Evolutionary conservation across 495 filamentous ascomycete genomes (phyloP).

Genomic region (Daldinia childiae): DNA sequence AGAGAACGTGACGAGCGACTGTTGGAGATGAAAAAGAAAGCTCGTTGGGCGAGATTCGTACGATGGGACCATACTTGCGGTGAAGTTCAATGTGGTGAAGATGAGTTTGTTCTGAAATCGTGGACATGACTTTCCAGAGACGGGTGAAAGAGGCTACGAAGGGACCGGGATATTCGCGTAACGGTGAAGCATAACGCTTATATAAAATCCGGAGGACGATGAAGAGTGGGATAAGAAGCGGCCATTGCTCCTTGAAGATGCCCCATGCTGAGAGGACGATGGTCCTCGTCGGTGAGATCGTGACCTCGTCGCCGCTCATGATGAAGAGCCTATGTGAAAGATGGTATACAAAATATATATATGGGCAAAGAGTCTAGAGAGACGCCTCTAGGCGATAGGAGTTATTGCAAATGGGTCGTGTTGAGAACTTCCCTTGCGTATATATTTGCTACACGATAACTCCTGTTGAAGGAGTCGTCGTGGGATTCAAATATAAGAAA

Average conservation of each 20-base stretch:
- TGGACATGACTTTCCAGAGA: conserved; percentile 57
- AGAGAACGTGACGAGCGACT: conserved; percentile 57
- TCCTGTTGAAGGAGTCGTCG: conserved; percentile 48
- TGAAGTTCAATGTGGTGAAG: conserved; percentile 59
- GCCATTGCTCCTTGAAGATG: conserved; percentile 51
- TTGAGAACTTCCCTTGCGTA: conserved; percentile 27
- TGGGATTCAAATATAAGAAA: conserved; percentile 30
- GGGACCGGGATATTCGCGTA: conserved; percentile 60
- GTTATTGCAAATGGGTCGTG: conserved; percentile 13
- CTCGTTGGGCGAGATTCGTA: conserved; percentile 66
- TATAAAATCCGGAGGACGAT: conserved; percentile 48
- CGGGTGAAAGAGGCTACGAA: conserved; percentile 58
- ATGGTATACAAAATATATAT: background rate
- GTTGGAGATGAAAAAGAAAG: conserved; percentile 63
- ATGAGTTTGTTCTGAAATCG: conserved; percentile 52
- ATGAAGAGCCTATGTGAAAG: conserved; percentile 25
- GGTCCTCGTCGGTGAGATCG: conserved; percentile 42
- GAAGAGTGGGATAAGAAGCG: conserved; percentile 45
- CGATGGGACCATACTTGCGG: conserved; percentile 63
- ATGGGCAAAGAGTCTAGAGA: background rate
- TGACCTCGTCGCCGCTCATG: conserved; percentile 43
- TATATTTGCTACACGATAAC: conserved; percentile 20
- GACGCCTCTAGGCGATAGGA: background rate
- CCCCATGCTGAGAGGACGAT: conserved; percentile 42
- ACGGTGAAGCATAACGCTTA: conserved; percentile 56